phyloP scores from a whole-genome alignment of 441 rosid species.

The Adansonia rubrostipa region DNA sequence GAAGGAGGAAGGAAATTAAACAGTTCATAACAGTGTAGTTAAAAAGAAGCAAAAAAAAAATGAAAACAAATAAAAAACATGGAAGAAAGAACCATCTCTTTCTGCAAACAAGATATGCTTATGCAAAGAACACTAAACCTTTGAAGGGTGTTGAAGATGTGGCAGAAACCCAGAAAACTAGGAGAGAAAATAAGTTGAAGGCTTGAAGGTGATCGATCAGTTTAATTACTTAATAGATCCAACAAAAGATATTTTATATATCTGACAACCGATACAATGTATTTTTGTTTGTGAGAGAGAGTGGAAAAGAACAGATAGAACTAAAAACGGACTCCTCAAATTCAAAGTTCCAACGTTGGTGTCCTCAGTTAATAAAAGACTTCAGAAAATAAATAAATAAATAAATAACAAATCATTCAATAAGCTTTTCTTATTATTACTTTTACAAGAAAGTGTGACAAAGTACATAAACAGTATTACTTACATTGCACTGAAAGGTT shows the following conservation, averaged over 20 bases:
- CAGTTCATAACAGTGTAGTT: neutral
- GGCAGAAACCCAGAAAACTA: slow-evolving; percentile 19
- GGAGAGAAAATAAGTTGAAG: neutral
- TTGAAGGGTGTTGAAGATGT: neutral
- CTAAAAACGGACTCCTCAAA: neutral
- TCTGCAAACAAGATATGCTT: neutral
- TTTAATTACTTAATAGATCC: slow-evolving; percentile 11
- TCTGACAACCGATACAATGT: neutral
- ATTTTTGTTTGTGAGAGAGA: neutral
- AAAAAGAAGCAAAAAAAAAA: neutral
- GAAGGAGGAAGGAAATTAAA: no score
- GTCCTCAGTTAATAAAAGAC: slow-evolving; percentile 8
- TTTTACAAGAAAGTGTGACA: neutral
- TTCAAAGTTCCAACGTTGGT: slow-evolving; percentile 14
- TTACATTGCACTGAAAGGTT: no score
- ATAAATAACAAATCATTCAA: no score
- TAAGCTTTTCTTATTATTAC: neutral
- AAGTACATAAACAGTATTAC: neutral
- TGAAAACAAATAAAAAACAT: neutral
- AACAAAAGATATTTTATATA: slow-evolving; percentile 15
- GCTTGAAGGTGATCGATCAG: slow-evolving; percentile 2
- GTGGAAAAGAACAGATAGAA: slow-evolving; percentile 11
- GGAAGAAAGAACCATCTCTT: slow-evolving; percentile 12
- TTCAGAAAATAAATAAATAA: neutral
- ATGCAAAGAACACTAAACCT: slow-evolving; percentile 15